A percentile compares a stretch with the other conserved stretches of the same genome.
phyloP scores from a whole-genome alignment of 495 filamentous ascomycete genomes.

The Neurospora sp. region DNA sequence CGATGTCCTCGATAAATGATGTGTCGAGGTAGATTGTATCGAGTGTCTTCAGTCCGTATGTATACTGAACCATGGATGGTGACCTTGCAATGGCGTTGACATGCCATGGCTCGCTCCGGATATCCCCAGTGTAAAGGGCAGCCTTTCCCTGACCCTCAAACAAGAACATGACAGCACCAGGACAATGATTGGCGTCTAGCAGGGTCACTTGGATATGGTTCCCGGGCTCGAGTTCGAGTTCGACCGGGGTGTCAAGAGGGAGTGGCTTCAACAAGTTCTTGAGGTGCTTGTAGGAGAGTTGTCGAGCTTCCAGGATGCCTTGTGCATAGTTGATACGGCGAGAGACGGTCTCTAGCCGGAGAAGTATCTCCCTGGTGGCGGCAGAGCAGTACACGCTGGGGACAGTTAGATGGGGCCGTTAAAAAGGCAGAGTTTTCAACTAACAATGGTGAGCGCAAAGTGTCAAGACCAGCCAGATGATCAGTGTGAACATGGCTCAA shows the following conservation, averaged over 20 bases:
- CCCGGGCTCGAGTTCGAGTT: conserved; percentile 61
- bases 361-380: conserved; percentile 67
- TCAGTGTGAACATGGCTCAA: conserved; percentile 91
- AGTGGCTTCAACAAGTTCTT: conserved; percentile 69
- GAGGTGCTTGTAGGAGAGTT: conserved; percentile 65
- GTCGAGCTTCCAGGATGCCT: conserved; percentile 64
- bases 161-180: conserved; percentile 87
- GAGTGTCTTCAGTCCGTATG: conserved; percentile 51
- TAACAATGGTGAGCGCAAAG: conserved; percentile 59
- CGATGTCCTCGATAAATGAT: conserved; percentile 49
- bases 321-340: conserved; percentile 70
- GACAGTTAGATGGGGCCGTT: neutral
- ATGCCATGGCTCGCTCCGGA: conserved; percentile 57
- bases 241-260: conserved; percentile 71
- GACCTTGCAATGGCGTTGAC: conserved; percentile 51
- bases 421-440: neutral
- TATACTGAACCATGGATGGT: conserved; percentile 68
- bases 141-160: conserved; percentile 69
- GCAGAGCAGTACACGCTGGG: conserved; percentile 73
- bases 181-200: conserved; percentile 87
- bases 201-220: conserved; percentile 68
- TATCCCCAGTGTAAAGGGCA: conserved; percentile 87
- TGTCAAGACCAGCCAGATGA: conserved; percentile 77
- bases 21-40: conserved; percentile 86
- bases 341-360: conserved; percentile 65